Evolutionary conservation across 306 rosid species (phyloP), one percentile per base, ranked within the genome.

Genomic region (Rubus idaeus): DNA sequence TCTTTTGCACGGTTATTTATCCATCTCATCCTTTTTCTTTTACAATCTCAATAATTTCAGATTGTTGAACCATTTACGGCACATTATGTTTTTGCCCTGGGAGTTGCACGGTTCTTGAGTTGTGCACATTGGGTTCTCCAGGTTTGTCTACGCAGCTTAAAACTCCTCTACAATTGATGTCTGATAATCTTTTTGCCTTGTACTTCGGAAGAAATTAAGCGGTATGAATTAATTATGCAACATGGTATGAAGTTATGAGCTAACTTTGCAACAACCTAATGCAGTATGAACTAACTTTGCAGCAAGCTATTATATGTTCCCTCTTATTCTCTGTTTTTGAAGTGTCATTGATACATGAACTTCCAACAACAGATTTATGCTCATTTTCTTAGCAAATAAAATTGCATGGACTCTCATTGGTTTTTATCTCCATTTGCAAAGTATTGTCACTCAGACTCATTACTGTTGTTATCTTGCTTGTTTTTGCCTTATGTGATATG

Each of bases 101-200:
- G 97, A 80, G 85, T 88, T 75, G 92, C 92, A 68, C 87, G 97
- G 88, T 91, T 91, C 87, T 83, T 91, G 88, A 91, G 92, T 69
- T 91, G 97, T 74, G 97, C 94, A 23, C 97, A 91, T 76, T 91
- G 92, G 94, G 84, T 91, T 70, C 89, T 91, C 77, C 94, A 91
- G 94, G 94, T 91, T 78, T 44, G 86, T 68, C 68, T 18, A 52
- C 57, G 42, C 37, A 49, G 12, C 66, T 68, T 17, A 70, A 42
- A 73, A 52, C 68, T 73, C 23, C 49, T 41, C 17, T 18, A 23
- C 4, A 10, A 41, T 44, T 67, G 52, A 10, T 50, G 80, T 70
- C 8, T 71, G 60, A 21, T 26, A 26, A 35, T 63, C 20, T 68
- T 69, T 67, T 1, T 65, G 50, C 50, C 10, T 16, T 40, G 26